Evolutionary conservation across 345 rosid species (phyloP).

Genomic region (Triadica sebifera): DNA sequence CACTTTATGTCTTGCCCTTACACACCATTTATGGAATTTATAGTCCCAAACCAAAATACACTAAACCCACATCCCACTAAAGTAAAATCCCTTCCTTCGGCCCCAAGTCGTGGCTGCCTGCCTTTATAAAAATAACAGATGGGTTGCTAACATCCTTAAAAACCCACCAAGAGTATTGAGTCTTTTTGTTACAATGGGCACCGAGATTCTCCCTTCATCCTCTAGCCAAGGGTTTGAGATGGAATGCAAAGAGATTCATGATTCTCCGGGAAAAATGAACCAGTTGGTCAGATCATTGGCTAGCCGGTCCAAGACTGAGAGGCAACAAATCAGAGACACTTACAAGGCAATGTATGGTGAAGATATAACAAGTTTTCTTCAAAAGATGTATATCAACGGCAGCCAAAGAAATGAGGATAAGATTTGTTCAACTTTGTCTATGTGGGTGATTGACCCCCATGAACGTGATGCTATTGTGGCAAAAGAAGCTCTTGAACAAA

Average conservation of each 20-base stretch:
- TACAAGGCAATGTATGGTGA: conserved; percentile 45
- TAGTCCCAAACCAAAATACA: neutral
- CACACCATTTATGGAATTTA: neutral
- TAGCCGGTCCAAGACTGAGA: conserved; percentile 31
- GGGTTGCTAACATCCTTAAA: neutral
- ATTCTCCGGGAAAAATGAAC: conserved; percentile 33
- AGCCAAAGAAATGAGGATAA: neutral
- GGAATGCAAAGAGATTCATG: conserved; percentile 54
- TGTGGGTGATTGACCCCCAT: conserved; percentile 48
- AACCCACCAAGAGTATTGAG: neutral
- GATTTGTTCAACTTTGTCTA: conserved; percentile 30
- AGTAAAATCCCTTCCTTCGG: conserved; percentile 29
- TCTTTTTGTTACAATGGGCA: conserved; percentile 26
- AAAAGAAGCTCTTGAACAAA: conserved; percentile 45
- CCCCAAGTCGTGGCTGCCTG: conserved; percentile 24
- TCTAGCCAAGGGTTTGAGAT: conserved; percentile 31
- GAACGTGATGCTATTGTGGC: conserved; percentile 56
- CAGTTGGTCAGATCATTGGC: conserved; percentile 34
- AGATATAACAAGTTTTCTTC: conserved; percentile 28
- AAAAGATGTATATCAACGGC: conserved; percentile 17
- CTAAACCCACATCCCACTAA: neutral
- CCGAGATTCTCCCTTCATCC: conserved; percentile 29
- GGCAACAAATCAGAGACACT: conserved; percentile 37
- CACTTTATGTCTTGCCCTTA: neutral
- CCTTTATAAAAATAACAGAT: conserved; percentile 5